These are phyloP conservation scores for Athelia psychrophila DNA, from an alignment of 1,284 basidiomycete species.

Conservation along the genomic window DNA sequence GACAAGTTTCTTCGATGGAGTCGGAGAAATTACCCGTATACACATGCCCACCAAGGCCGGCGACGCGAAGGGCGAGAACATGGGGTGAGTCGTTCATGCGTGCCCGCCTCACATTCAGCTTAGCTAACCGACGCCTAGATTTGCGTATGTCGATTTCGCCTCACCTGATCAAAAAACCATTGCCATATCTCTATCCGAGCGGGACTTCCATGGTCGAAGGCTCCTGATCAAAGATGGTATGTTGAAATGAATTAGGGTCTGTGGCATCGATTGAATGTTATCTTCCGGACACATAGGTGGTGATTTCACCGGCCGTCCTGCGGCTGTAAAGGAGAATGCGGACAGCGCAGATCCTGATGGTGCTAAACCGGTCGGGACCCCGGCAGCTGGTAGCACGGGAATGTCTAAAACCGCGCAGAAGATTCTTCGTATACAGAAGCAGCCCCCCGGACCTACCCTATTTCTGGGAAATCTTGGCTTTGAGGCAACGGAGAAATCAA, in stretches of 20 bases:
- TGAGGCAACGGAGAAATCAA: constrained; percentile 76
- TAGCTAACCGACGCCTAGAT: constrained; percentile 46
- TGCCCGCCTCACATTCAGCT: not conserved
- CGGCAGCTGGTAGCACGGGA: constrained; percentile 32
- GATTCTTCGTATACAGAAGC: constrained; percentile 79
- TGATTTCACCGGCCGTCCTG: constrained; percentile 69
- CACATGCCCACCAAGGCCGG: constrained; percentile 69
- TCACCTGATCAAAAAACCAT: constrained; percentile 69
- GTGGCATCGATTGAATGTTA: constrained; percentile 7
- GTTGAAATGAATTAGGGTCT: constrained; percentile 15
- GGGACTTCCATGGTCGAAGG: constrained; percentile 80
- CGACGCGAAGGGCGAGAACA: constrained; percentile 54
- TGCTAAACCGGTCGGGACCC: constrained; percentile 14
- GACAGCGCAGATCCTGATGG: constrained; percentile 25
- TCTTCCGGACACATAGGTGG: constrained; percentile 45
- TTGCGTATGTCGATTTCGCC: constrained; percentile 94
- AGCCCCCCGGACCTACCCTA: constrained; percentile 79
- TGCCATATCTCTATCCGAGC: constrained; percentile 82
- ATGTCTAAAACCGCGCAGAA: constrained; percentile 81
- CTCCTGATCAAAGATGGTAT: constrained; percentile 91
- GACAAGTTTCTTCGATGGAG: constrained; percentile 68
- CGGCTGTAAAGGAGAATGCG: constrained; percentile 16
- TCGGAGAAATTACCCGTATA: constrained; percentile 70
- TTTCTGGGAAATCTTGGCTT: constrained; percentile 91
- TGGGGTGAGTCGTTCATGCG: constrained; percentile 48